Percentiles rank a stretch among this genome's conserved stretches.
Conservation (phyloP, 1,284 basidiomycete genomes). For the Sphagnurus paluster region DNA sequence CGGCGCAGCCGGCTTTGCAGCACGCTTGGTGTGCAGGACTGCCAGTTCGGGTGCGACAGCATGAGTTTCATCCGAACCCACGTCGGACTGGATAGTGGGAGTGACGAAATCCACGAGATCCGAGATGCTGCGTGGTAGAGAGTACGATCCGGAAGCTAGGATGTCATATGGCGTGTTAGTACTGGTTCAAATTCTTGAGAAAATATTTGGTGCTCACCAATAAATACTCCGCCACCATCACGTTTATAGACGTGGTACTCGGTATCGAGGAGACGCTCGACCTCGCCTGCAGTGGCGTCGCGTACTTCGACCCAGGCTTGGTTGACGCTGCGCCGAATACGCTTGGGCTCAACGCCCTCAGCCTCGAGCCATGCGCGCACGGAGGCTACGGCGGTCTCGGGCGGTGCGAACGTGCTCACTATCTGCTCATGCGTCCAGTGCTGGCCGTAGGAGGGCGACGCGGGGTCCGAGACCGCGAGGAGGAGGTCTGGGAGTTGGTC, state of each 20-base stretch:
- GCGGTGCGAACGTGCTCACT: slow-evolving; percentile 17
- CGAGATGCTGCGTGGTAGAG: slow-evolving; percentile 36
- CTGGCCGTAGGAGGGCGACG: slow-evolving; percentile 18
- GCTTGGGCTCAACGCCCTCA: slow-evolving; percentile 13
- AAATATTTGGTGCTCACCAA: slow-evolving; percentile 15
- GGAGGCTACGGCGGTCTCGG: slow-evolving; percentile 7
- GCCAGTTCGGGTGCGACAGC: not conserved
- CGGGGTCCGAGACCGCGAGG: slow-evolving; percentile 22
- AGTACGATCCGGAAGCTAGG: slow-evolving; percentile 39
- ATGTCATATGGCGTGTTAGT: not conserved
- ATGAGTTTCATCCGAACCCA: slow-evolving; percentile 10
- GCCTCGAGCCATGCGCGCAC: slow-evolving; percentile 20
- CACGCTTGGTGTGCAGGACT: not conserved
- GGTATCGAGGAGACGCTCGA: slow-evolving; percentile 19
- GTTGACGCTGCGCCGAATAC: slow-evolving; percentile 14
- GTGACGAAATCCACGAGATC: slow-evolving; percentile 44
- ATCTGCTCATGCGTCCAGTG: slow-evolving; percentile 22
- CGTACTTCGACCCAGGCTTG: slow-evolving; percentile 21
- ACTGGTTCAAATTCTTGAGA: not conserved
- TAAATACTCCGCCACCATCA: slow-evolving; percentile 15
- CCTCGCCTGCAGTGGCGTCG: slow-evolving; percentile 18
- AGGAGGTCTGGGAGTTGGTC: slow-evolving; percentile 18
- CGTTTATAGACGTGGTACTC: slow-evolving; percentile 20
- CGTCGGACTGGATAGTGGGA: slow-evolving; percentile 38
- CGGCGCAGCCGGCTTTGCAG: not conserved